Percentiles rank a stretch among this genome's conserved stretches.
These are phyloP conservation scores for Arabis alpina DNA, from an alignment of 345 rosid species.

Conservation along the genomic window DNA sequence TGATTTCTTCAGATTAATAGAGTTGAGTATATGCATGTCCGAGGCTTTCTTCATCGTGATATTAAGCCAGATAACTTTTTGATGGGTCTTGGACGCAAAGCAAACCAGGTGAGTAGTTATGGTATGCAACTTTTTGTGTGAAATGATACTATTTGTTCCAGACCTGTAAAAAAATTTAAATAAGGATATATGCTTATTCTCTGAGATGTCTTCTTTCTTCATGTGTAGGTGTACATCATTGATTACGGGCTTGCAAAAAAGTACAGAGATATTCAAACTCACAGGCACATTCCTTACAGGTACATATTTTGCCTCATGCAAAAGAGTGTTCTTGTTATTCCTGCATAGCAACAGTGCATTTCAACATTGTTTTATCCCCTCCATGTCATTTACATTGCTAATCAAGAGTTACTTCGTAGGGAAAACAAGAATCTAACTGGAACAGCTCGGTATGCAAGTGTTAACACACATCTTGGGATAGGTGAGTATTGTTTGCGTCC, in stretches of 20 bases:
- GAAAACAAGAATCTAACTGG: conserved; percentile 98
- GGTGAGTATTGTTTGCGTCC: conserved; percentile 55
- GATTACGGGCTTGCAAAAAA: conserved; percentile 76
- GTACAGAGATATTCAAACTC: conserved; percentile 50
- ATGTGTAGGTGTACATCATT: conserved; percentile 69
- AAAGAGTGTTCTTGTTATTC: neutral
- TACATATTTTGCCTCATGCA: conserved; percentile 13
- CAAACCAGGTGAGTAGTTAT: conserved; percentile 79
- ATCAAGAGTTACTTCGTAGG: conserved; percentile 47
- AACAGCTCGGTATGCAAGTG: conserved; percentile 97
- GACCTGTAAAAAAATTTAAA: no score
- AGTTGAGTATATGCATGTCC: conserved; percentile 94
- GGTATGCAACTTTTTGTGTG: conserved; percentile 26
- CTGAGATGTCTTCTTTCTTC: conserved; percentile 20
- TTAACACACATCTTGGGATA: conserved; percentile 97
- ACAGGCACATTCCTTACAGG: conserved; percentile 48
- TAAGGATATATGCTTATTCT: neutral
- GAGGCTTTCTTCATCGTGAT: conserved; percentile 97
- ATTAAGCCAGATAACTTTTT: conserved; percentile 97
- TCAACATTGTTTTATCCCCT: no score
- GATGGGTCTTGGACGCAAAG: conserved; percentile 98
- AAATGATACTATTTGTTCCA: neutral
- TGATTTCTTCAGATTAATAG: conserved; percentile 62
- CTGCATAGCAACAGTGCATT: no score
- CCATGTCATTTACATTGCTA: conserved; percentile 27